Base-by-base conservation (phyloP, 305 asterid genomes). In the Rubia peregrina region DNA sequence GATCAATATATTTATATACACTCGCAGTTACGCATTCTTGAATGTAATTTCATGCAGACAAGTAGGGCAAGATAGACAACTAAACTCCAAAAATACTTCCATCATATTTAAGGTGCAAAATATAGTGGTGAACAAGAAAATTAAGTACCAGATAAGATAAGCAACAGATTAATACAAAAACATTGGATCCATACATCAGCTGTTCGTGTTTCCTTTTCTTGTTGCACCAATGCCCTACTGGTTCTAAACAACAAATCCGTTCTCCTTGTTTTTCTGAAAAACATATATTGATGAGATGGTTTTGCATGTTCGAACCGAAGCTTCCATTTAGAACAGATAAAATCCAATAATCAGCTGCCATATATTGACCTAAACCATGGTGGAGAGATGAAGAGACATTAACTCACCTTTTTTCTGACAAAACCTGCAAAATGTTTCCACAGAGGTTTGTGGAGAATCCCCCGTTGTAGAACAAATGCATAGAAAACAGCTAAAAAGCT, bases 381-480 rank as follows among this genome's bases (percentile, higher is more conserved):
- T 59, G 30, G 40, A 74, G 56, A 49, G 76, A 78, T 70, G 40
- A 77, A 73, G 53, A 44, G 65, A 51, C 26, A 42, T 69, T 64
- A 41, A 43, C 48, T 41, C 9, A 70, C 70, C 67, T n/a, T 40
- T 78, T 41, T 66, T 51, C 78, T 38, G 74, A 66, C 41, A 24
- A n/a, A 73, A 6, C 72, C 76, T 66, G 72, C 72, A 19, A 66
- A 57, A 24, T n/a, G 26, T 44, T 46, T 55, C 22, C 63, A 21
- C 55, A 46, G 53, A 62, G 49, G 55, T 61, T 62, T 53, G 73
- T 77, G 48, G 33, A 69, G 77, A 48, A 41, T 67, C 59, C 59
- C n/a, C 22, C 59, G 59, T 13, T 57, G 62, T 19, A 57, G 36
- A 21, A 57, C 33, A 57, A 21, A 57, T 19, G 11, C 51, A 65